A percentile compares a stretch with the other conserved stretches of the same genome.
These are phyloP conservation scores for Salicornia ramosissima DNA, from an alignment of 148 eudicot genomes.

Conservation along the genomic window DNA sequence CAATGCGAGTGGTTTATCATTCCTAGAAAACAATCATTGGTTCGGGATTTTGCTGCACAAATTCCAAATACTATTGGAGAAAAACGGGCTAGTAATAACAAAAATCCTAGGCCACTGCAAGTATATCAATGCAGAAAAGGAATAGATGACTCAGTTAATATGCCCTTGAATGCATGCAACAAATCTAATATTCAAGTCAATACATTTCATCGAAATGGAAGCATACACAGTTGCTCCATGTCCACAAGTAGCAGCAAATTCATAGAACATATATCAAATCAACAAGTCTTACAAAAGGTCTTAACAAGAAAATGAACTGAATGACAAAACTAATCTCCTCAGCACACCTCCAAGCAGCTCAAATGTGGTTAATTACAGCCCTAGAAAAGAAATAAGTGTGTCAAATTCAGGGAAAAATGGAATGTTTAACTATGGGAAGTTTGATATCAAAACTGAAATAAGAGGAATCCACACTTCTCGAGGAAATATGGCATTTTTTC, in stretches of 20 bases:
- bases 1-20: too few species aligned
- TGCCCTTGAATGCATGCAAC: not conserved
- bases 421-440: not conserved
- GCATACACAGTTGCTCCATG: not conserved
- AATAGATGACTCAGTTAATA: not conserved
- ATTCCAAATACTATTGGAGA: not conserved
- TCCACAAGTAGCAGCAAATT: not conserved
- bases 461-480: not conserved
- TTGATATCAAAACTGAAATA: not conserved
- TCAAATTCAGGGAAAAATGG: constrained; percentile 7
- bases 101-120: not conserved
- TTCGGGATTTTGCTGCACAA: not conserved
- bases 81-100: not conserved
- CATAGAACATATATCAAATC: not conserved
- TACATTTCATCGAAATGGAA: not conserved
- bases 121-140: not conserved
- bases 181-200: not conserved
- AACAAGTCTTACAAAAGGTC: not conserved
- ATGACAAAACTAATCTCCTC: constrained; percentile 9
- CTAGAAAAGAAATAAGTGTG: constrained; percentile 22
- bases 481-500: not conserved
- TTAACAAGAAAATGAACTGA: not conserved
- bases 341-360: constrained; percentile 19
- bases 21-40: too few species aligned
- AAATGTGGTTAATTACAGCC: constrained; percentile 35